phyloP scores from a whole-genome alignment of 164 flowering plant genomes.

The Vitis rupestris region DNA sequence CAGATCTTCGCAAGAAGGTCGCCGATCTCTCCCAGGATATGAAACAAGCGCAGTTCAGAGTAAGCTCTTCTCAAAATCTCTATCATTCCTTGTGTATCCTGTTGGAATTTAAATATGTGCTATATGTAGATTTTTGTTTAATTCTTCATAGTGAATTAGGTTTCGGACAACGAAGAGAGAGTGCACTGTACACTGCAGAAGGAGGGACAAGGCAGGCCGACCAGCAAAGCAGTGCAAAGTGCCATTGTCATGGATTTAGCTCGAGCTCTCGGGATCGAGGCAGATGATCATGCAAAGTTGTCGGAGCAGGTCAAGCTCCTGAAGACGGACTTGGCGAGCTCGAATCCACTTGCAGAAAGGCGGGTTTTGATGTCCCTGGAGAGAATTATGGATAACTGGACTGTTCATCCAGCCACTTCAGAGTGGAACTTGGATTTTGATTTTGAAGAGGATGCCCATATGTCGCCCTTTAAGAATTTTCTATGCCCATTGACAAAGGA shows the following conservation, averaged over 20 bases:
- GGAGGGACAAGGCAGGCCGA: constrained; percentile 38
- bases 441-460: constrained; percentile 42
- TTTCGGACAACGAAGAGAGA: constrained; percentile 59
- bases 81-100: not conserved
- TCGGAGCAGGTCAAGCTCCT: constrained; percentile 45
- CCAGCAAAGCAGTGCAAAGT: constrained; percentile 56
- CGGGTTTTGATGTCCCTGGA: constrained; percentile 42
- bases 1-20: constrained; percentile 42
- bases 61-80: constrained; percentile 10
- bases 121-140: not conserved
- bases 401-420: constrained; percentile 20
- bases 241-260: constrained; percentile 65
- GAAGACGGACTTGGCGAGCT: constrained; percentile 32
- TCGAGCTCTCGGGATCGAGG: constrained; percentile 45
- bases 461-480: constrained; percentile 53
- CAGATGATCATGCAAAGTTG: constrained; percentile 32
- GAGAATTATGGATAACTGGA: constrained; percentile 38
- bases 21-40: constrained; percentile 52
- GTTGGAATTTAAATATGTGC: not conserved
- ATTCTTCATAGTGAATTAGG: constrained; percentile 21
- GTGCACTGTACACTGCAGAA: constrained; percentile 38
- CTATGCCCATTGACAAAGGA: constrained; percentile 67
- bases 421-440: constrained; percentile 24
- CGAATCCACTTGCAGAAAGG: constrained; percentile 34
- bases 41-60: constrained; percentile 50